Evolutionary conservation across 768 basidiomycete genomes (phyloP).

Genomic region (Boletellus sp.): DNA sequence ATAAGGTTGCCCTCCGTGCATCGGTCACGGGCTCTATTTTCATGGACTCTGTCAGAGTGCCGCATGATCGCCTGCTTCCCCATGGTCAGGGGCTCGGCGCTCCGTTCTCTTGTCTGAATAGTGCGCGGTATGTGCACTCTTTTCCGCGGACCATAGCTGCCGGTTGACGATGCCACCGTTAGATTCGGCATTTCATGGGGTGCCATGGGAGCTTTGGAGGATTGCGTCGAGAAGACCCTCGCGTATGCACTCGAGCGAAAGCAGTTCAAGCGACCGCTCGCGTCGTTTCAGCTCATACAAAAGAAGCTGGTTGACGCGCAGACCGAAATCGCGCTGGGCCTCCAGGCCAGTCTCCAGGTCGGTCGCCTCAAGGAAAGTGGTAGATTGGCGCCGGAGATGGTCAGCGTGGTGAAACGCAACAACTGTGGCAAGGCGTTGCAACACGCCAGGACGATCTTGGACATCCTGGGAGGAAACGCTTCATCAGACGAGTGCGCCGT

Average conservation of each 20-base stretch:
- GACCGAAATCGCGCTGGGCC: conserved; percentile 76
- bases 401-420: conserved; percentile 92
- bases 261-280: conserved; percentile 87
- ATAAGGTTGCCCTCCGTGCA: conserved; percentile 87
- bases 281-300: conserved; percentile 95
- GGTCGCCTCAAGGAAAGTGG: conserved; percentile 84
- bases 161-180: neutral
- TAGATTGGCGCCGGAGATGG: conserved; percentile 80
- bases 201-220: conserved; percentile 92
- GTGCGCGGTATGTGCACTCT: conserved; percentile 63
- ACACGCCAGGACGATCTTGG: conserved; percentile 76
- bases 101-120: conserved; percentile 92
- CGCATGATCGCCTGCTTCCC: conserved; percentile 72
- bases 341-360: conserved; percentile 72
- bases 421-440: conserved; percentile 92
- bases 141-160: neutral
- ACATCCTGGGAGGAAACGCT: conserved; percentile 93
- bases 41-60: conserved; percentile 85
- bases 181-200: conserved; percentile 93
- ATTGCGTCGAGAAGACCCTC: conserved; percentile 75
- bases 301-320: conserved; percentile 96
- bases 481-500: conserved; percentile 74
- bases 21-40: conserved; percentile 85
- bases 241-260: conserved; percentile 84
- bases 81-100: conserved; percentile 73